Evolutionary conservation across 805 yeast genomes (phyloP), one percentile per base, ranked within the genome.

Genomic region (Debaryomyces hansenii): DNA sequence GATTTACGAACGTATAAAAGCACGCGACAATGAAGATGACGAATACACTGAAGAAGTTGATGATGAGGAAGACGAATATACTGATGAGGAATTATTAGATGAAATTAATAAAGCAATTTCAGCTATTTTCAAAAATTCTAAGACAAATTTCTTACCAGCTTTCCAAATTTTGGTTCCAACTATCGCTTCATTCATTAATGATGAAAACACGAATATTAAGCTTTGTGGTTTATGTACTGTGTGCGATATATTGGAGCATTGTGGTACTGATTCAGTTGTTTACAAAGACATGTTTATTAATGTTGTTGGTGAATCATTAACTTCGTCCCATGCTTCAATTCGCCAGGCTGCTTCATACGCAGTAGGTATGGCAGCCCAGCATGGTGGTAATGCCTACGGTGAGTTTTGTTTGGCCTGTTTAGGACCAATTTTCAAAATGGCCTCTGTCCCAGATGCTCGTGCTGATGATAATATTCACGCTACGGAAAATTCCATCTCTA

Each of bases 31-130:
- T 49, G 85, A 78, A 37, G 94, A 87, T 52, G 96, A 89, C 60
- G 96, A 88, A 57, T 90, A 85, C 63, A 85, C 86, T 48, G 97
- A 90, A 67, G 97, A 89, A 38, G 73, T 84, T 5, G 96, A 86
- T 48, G 87, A 82, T 45, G 90, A 85, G 46, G 97, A 91, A 46
- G 84, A 80, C 27, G 90, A 83, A 48, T 96, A 87, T 57, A 84
- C 94, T 1, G 98, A 94, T 63, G 97, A 90, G 60, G 97, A 91
- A 60, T 71, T 94, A 39, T 69, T 90, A 42, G 95, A 90, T 57
- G 96, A 92, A 61, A 82, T 90, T 52, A 87, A 86, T 62, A 87
- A 85, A 61, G 83, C 86, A 1, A 65, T 94, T 33, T 76, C 85
- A 6, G 75, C 85, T 0, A 74, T 90, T 14, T 86, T 92, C 76